A percentile compares a stretch with the other conserved stretches of the same genome.
These are phyloP conservation scores for Thielaviopsis populi DNA, from an alignment of 2,329 filamentous ascomycete genomes.

Conservation along the genomic window DNA sequence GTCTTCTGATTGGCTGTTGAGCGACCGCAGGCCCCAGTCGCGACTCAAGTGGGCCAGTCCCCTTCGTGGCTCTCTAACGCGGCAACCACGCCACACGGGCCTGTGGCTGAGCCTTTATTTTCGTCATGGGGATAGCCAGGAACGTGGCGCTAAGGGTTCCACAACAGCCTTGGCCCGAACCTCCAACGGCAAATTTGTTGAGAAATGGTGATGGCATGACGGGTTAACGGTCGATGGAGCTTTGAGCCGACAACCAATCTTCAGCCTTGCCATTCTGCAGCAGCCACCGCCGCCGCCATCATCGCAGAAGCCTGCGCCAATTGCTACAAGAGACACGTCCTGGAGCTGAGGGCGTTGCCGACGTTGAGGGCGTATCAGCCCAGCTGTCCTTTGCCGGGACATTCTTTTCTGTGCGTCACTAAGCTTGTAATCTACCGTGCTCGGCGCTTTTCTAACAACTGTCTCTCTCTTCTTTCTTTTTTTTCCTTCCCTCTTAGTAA, in stretches of 20 bases:
- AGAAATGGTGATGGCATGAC: constrained; percentile 1
- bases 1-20: constrained; percentile 29
- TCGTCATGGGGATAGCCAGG: not conserved
- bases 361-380: constrained; percentile 8
- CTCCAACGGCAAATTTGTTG: constrained; percentile 13
- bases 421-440: constrained; percentile 13
- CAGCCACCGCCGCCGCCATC: not conserved
- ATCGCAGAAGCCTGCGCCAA: not conserved
- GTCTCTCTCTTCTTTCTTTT: not conserved
- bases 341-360: constrained; percentile 2
- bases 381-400: constrained; percentile 9
- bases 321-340: not conserved
- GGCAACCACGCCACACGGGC: constrained; percentile 4
- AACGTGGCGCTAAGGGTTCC: constrained; percentile 14
- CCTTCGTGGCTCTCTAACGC: constrained; percentile 6
- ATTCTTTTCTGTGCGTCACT: constrained; percentile 8
- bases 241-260: not conserved
- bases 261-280: not conserved
- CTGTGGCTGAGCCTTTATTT: constrained; percentile 8
- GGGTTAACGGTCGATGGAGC: not conserved
- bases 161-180: not conserved
- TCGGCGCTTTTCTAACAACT: constrained; percentile 7
- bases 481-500: constrained; percentile 1
- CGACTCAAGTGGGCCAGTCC: constrained; percentile 15
- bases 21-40: constrained; percentile 10